Evolutionary conservation across 345 rosid genomes (phyloP), one percentile per base, ranked within the genome.

Genomic region (Eutrema heterophyllum): DNA sequence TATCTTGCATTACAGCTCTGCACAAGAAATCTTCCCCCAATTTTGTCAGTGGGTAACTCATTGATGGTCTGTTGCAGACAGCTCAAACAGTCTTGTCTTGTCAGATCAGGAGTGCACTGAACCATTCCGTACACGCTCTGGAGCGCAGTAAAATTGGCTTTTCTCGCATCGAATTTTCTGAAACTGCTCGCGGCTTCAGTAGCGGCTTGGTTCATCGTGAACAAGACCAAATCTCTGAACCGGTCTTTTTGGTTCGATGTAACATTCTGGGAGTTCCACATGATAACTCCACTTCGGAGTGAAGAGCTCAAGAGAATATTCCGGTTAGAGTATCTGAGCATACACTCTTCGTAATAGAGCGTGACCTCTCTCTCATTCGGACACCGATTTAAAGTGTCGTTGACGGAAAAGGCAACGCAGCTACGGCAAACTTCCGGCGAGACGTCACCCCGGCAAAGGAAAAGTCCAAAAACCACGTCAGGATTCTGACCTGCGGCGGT

Each of bases 91-190:
- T 54, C 65, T 0, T 3, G 0, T 0, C 10, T 0, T 2, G 76
- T 48, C 33, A 85, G 29, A 64, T 82, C 87, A 12, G 81, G 85
- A 4, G 57, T 78, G 71, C 94, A 88, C 83, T 86, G 85, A 4
- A 29, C 83, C 0, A 88, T 29, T 1, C 26, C 51, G 66, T 73
- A 88, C 46, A 88, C 5, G 1, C 0, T 45, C 43, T 65, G 38
- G 0, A 35, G 46, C 9, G 13, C 27, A 1, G 61, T 40, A 0
- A 35, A 39, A 6, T 66, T 5, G 5, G 3, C 29, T 0, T 53
- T 46, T 40, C 10, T 51, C 8, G 58, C 57, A 0, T 67, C 81
- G 26, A 83, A 88, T 33, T 53, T 83, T 38, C 40, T 72, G 0
- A 56, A 26, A 60, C 57, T 63, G 1, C 0, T 36, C 0, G 68